Percentiles rank a stretch among this genome's conserved stretches.
Evolutionary conservation across 129 eudicot genomes (phyloP).

Genomic region (Flaveria brownii): DNA sequence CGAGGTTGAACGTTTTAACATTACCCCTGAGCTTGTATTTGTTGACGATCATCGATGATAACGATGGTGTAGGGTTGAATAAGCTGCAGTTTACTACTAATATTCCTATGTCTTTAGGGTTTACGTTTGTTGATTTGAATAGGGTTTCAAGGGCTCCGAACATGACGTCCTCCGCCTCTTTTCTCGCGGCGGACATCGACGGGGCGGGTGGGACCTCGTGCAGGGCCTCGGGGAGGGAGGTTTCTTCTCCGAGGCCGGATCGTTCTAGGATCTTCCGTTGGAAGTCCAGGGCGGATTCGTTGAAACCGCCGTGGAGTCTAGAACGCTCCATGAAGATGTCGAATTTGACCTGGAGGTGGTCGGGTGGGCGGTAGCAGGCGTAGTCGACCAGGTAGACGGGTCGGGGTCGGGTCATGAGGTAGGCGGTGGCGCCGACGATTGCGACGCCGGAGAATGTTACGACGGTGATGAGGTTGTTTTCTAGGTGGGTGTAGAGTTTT

Average conservation of each 20-base stretch:
- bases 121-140: constrained; percentile 39
- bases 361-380: constrained; percentile 49
- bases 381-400: constrained; percentile 52
- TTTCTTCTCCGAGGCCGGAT: constrained; percentile 69
- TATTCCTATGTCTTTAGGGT: constrained; percentile 58
- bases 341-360: constrained; percentile 33
- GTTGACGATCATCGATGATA: constrained; percentile 60
- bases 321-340: constrained; percentile 53
- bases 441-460: constrained; percentile 25
- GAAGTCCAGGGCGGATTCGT: constrained; percentile 54
- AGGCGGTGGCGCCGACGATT: constrained; percentile 32
- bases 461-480: constrained; percentile 32
- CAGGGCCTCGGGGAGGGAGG: constrained; percentile 53
- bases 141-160: constrained; percentile 60
- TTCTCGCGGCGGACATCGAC: constrained; percentile 54
- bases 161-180: constrained; percentile 58
- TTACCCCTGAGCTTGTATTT: constrained; percentile 55
- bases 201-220: constrained; percentile 57
- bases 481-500: constrained; percentile 34
- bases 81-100: constrained; percentile 66
- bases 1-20: constrained; percentile 47
- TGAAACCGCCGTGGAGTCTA: constrained; percentile 46
- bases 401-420: constrained; percentile 54
- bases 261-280: constrained; percentile 67
- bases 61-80: constrained; percentile 63